phyloP scores from a whole-genome alignment of 2,329 filamentous ascomycete genomes.

The Incumbomyces delicatus region DNA sequence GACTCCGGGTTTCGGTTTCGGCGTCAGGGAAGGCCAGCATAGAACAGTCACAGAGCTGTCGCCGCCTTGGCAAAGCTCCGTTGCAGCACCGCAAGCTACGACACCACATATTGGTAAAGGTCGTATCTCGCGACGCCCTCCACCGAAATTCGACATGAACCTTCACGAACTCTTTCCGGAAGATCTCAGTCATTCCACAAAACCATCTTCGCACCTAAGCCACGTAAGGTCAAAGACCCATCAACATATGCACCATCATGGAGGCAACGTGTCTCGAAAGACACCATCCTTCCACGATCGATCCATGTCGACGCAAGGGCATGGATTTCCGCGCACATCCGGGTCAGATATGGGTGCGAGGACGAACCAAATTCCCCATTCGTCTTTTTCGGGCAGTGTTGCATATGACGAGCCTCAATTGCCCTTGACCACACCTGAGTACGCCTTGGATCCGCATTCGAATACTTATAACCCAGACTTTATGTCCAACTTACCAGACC shows the following conservation, averaged over 20 bases:
- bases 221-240: background rate
- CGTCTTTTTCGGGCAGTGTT: background rate
- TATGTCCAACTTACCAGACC: conserved; percentile 19
- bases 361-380: background rate
- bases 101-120: conserved; percentile 4
- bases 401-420: background rate
- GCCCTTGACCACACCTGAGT: background rate
- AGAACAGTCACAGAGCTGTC: background rate
- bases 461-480: conserved; percentile 21
- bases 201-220: background rate
- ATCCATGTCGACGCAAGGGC: background rate
- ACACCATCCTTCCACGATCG: background rate
- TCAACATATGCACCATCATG: background rate
- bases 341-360: background rate
- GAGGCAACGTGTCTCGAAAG: background rate
- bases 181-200: conserved; percentile 23
- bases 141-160: conserved; percentile 51
- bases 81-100: conserved; percentile 4
- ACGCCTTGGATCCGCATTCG: background rate
- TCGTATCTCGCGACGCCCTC: conserved; percentile 26
- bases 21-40: background rate
- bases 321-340: background rate
- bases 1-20: conserved; percentile 65
- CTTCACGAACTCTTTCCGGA: conserved; percentile 43
- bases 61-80: conserved; percentile 3